Percentiles rank a stretch among this genome's conserved stretches.
Evolutionary conservation across 148 eudicot genomes (phyloP).

Genomic region (Silene uniflora): DNA sequence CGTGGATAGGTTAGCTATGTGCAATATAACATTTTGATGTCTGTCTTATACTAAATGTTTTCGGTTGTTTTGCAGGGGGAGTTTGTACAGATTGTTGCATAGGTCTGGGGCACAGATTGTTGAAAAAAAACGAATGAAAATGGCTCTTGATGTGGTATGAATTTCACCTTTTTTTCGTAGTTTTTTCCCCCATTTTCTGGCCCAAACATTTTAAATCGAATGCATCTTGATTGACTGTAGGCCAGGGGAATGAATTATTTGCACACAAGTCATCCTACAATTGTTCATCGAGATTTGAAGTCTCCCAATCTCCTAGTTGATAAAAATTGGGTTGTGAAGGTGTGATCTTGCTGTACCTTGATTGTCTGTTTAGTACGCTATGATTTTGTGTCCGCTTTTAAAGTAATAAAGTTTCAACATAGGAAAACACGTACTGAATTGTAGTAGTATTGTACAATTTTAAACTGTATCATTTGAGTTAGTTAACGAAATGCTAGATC

Average conservation of each 20-base stretch:
- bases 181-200: neutral
- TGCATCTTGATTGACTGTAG: slow-evolving; percentile 39
- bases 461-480: slow-evolving; percentile 3
- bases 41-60: neutral
- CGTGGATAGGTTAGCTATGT: neutral
- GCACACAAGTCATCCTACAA: slow-evolving; percentile 83
- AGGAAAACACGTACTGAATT: neutral
- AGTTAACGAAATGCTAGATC: slow-evolving; percentile 1
- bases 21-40: neutral
- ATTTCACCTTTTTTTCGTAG: slow-evolving; percentile 10
- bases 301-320: slow-evolving; percentile 96
- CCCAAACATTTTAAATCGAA: slow-evolving; percentile 13
- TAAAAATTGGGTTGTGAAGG: slow-evolving; percentile 98
- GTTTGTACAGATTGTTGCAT: slow-evolving; percentile 84
- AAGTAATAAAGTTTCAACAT: slow-evolving; percentile 3
- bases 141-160: slow-evolving; percentile 97
- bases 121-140: slow-evolving; percentile 77
- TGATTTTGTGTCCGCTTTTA: neutral
- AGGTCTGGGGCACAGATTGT: slow-evolving; percentile 71
- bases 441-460: no score
- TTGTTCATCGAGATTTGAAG: slow-evolving; percentile 96
- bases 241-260: slow-evolving; percentile 98
- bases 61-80: slow-evolving; percentile 58
- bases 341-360: slow-evolving; percentile 27
- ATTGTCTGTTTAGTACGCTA: neutral